Base-by-base conservation (phyloP, 208 protist genomes). In the Acanthamoeba royreba region DNA sequence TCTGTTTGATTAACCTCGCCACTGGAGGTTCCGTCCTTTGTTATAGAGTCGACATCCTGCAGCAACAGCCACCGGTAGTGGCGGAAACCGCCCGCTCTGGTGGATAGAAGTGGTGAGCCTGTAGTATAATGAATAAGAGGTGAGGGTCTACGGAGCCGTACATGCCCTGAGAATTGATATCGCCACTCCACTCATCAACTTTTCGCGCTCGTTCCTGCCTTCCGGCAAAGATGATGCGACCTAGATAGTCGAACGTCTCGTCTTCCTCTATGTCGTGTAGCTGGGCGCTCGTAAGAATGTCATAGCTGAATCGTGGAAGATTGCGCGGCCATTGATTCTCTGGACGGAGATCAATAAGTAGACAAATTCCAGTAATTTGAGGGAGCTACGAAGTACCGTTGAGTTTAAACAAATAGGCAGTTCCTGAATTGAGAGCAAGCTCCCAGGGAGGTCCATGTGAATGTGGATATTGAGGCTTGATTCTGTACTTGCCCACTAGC, bases 31-130 rank as follows among this genome's bases (percentile, higher is more conserved):
- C 17, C 47, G 0, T 38, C 35, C 45, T 38, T 25, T 1, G 17
- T 13, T 38, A 13, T 11, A 45, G 11, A 15, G 83, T 13, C 15
- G 83, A 69, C 31, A 43, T 90, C 83, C 83, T 69, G 53, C 46
- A 90, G 83, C 33, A 45, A 9, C 15, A 90, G 31, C 83, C 83
- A 90, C n/a, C 83, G 7, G 52, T 90, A 90, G 53, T 90, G 83
- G 2, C 83, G 7, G 53, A 90, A 90, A 11, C 83, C 40, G 3
- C 66, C 38, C 25, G 66, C 8, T 33, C 66, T 79, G 66, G n/a
- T n/a, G n/a, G n/a, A n/a, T n/a, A n/a, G n/a, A n/a, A n/a, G n/a
- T n/a, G n/a, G n/a, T n/a, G n/a, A n/a, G n/a, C n/a, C n/a, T n/a
- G n/a, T n/a, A n/a, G n/a, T n/a, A n/a, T n/a, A n/a, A n/a, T n/a